Conservation (phyloP, 495 filamentous ascomycete species). For the Penicillium manginii region DNA sequence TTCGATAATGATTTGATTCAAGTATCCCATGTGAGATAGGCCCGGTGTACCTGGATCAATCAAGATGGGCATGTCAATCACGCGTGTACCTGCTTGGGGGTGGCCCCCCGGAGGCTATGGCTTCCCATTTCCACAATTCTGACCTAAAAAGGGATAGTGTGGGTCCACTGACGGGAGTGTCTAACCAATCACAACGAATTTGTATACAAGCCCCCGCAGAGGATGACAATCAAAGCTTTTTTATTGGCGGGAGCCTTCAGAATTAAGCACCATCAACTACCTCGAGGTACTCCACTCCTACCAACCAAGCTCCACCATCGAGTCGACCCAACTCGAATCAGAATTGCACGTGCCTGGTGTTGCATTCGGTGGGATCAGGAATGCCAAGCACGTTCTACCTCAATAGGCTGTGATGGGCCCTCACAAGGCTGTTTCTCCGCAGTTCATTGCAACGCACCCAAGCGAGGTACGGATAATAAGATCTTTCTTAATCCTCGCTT, state of each 20-base stretch:
- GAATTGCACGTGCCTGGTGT: slow-evolving; percentile 39
- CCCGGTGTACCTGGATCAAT: not conserved
- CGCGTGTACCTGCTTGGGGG: slow-evolving; percentile 16
- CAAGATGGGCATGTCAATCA: not conserved
- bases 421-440: slow-evolving; percentile 14
- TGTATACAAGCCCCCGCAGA: not conserved
- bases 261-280: slow-evolving; percentile 25
- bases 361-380: slow-evolving; percentile 14
- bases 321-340: slow-evolving; percentile 33
- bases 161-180: not conserved
- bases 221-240: slow-evolving; percentile 6
- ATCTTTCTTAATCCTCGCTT: not conserved
- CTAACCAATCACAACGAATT: not conserved
- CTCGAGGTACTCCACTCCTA: not conserved
- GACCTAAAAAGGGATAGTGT: not conserved
- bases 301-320: slow-evolving; percentile 15
- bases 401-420: slow-evolving; percentile 33
- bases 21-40: too few relatives aligned
- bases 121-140: slow-evolving; percentile 2
- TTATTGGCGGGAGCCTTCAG: slow-evolving; percentile 16
- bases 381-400: slow-evolving; percentile 42
- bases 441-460: slow-evolving; percentile 12
- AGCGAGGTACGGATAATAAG: slow-evolving; percentile 13
- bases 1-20: too few relatives aligned
- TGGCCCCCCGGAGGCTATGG: slow-evolving; percentile 13